Conservation (phyloP, 2,329 filamentous ascomycete genomes). For the Alternaria hordeiaustralica region DNA sequence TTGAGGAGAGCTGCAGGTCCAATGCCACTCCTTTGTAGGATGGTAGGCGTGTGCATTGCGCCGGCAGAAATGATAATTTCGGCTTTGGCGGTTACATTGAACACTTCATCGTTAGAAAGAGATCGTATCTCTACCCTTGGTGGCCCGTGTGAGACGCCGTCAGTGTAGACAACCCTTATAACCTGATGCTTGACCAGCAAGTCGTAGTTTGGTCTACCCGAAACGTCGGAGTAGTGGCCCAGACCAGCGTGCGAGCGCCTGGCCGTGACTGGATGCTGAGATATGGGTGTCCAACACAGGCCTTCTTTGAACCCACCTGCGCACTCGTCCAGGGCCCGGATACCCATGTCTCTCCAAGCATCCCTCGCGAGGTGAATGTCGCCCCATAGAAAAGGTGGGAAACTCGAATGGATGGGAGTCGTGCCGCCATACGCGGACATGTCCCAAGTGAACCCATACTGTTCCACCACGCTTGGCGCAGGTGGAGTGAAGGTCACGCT, state of each 20-base stretch:
- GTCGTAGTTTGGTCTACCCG: constrained; percentile 17
- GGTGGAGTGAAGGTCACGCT: constrained; percentile 16
- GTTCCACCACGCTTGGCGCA: not conserved
- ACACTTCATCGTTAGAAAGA: not conserved
- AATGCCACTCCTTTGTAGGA: constrained; percentile 68
- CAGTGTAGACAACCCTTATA: constrained; percentile 2
- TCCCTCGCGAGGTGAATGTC: constrained; percentile 2
- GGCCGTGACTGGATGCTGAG: constrained; percentile 8
- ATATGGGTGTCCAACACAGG: constrained; percentile 10
- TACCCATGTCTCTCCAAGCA: constrained; percentile 10
- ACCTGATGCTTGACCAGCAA: constrained; percentile 10
- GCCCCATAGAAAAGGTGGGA: constrained; percentile 10
- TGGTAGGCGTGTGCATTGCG: constrained; percentile 57
- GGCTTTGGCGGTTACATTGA: not conserved
- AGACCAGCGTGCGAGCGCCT: constrained; percentile 13
- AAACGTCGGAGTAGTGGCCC: constrained; percentile 12
- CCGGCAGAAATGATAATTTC: constrained; percentile 52
- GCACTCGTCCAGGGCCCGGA: constrained; percentile 1
- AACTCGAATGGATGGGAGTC: constrained; percentile 8
- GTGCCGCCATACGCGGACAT: constrained; percentile 4
- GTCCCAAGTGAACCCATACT: constrained; percentile 15
- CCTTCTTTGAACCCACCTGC: constrained; percentile 10
- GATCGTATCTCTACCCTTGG: constrained; percentile 39
- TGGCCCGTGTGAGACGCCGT: constrained; percentile 1
- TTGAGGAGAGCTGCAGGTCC: constrained; percentile 57